Evolutionary conservation across 208 protist species (phyloP).

Genomic region (Histomonas meleagridis): DNA sequence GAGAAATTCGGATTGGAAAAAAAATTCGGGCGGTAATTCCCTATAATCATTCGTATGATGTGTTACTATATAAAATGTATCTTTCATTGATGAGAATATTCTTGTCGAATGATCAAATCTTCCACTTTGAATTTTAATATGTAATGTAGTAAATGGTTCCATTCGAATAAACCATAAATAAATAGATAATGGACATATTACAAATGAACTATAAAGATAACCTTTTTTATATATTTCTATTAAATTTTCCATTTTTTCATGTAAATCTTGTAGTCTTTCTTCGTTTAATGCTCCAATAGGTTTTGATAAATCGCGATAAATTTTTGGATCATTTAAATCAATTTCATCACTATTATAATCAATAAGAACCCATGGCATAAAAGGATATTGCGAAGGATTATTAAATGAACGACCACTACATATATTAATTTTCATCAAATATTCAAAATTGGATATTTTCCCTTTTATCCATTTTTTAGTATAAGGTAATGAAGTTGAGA

Average conservation of each 20-base stretch:
- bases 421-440: constrained; percentile 22
- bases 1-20: constrained; percentile 54
- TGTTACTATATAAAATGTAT: background rate
- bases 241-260: constrained; percentile 35
- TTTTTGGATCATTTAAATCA: constrained; percentile 42
- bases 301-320: constrained; percentile 51
- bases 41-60: background rate
- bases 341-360: background rate
- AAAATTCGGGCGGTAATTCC: constrained; percentile 60
- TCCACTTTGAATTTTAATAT: constrained; percentile 57
- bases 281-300: constrained; percentile 60
- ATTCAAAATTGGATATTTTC: constrained; percentile 33
- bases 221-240: constrained; percentile 53
- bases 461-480: background rate
- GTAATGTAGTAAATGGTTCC: constrained; percentile 46
- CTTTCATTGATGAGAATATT: background rate
- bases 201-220: constrained; percentile 93
- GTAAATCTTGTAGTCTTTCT: constrained; percentile 37
- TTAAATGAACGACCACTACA: constrained; percentile 20
- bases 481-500: background rate
- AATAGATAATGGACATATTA: constrained; percentile 73
- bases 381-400: constrained; percentile 25
- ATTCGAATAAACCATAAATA: constrained; percentile 44
- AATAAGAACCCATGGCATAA: background rate
- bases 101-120: constrained; percentile 58